Percentiles rank a stretch among this genome's conserved stretches.
phyloP scores from a whole-genome alignment of 1,139 yeast species.

The Neolecta irregularis region DNA sequence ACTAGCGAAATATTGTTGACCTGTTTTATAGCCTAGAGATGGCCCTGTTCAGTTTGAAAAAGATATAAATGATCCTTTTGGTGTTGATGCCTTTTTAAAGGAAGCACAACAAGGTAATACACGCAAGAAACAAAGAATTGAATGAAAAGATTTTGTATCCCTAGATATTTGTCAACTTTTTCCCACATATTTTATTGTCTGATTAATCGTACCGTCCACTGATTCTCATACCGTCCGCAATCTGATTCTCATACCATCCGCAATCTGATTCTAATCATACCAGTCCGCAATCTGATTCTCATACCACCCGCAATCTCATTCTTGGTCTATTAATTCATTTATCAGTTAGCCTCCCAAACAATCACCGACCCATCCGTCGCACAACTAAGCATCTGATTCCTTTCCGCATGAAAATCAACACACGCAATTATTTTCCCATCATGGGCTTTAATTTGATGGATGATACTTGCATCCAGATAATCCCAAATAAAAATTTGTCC shows the following conservation, averaged over 20 bases:
- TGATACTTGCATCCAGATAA: constrained; percentile 42
- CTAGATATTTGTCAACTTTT: neutral
- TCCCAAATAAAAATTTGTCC: constrained; percentile 85
- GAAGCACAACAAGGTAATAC: constrained; percentile 2
- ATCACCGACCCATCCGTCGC: constrained; percentile 15
- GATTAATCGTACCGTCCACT: too few relatives aligned
- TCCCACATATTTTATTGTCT: too few relatives aligned
- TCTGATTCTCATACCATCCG: too few relatives aligned
- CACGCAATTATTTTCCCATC: constrained; percentile 15
- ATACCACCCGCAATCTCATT: too few relatives aligned
- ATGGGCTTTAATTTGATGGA: constrained; percentile 14
- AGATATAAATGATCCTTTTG: constrained; percentile 21
- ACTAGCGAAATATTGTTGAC: neutral
- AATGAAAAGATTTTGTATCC: neutral
- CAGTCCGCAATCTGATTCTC: too few relatives aligned
- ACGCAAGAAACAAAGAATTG: constrained; percentile 1
- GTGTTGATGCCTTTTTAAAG: constrained; percentile 8
- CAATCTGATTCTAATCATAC: too few relatives aligned
- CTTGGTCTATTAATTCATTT: too few relatives aligned
- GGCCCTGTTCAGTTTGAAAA: constrained; percentile 43
- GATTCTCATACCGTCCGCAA: too few relatives aligned
- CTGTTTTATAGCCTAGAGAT: constrained; percentile 16
- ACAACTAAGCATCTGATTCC: constrained; percentile 16
- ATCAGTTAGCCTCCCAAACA: constrained; percentile 4
- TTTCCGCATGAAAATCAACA: constrained; percentile 15